Percentiles rank a stretch among this genome's conserved stretches.
phyloP scores from a whole-genome alignment of 1,284 basidiomycete species.

The Phylloboletellus chloephorus region DNA sequence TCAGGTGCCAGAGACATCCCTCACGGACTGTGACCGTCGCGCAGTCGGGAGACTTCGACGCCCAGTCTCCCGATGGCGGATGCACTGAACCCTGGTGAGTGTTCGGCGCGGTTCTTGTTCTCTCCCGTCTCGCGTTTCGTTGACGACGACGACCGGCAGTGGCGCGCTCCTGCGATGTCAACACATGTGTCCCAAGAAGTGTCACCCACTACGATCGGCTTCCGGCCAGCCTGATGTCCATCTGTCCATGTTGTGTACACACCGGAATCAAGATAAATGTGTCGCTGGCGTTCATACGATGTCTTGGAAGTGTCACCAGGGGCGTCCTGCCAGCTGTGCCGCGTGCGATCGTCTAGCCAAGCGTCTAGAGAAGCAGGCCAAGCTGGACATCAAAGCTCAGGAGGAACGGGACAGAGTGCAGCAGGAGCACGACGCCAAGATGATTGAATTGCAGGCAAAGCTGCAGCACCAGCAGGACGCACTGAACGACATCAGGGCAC shows the following conservation, averaged over 20 bases:
- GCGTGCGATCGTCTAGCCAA: conserved; percentile 31
- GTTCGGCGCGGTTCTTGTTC: too few species aligned
- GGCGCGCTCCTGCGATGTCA: conserved; percentile 43
- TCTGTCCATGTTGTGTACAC: conserved; percentile 39
- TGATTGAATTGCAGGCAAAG: conserved; percentile 33
- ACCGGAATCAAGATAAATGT: conserved; percentile 32
- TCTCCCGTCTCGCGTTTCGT: neutral
- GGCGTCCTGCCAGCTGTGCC: conserved; percentile 29
- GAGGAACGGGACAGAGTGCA: conserved; percentile 33
- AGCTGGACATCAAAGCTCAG: conserved; percentile 30
- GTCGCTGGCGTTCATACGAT: conserved; percentile 30
- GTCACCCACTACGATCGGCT: conserved; percentile 35
- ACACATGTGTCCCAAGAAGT: conserved; percentile 50
- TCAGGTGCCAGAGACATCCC: conserved; percentile 51
- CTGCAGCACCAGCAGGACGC: conserved; percentile 27
- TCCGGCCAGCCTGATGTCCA: conserved; percentile 40
- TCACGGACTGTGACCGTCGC: conserved; percentile 35
- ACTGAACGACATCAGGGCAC: conserved; percentile 26
- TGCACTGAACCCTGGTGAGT: conserved; percentile 53
- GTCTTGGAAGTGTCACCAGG: conserved; percentile 34
- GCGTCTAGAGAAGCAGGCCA: conserved; percentile 30
- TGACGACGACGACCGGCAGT: conserved; percentile 27
- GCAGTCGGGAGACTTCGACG: conserved; percentile 45
- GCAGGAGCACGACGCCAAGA: conserved; percentile 27
- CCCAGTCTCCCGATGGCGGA: conserved; percentile 53